phyloP scores from a whole-genome alignment of 208 protist species.

The Wallacemonas collosoma region DNA sequence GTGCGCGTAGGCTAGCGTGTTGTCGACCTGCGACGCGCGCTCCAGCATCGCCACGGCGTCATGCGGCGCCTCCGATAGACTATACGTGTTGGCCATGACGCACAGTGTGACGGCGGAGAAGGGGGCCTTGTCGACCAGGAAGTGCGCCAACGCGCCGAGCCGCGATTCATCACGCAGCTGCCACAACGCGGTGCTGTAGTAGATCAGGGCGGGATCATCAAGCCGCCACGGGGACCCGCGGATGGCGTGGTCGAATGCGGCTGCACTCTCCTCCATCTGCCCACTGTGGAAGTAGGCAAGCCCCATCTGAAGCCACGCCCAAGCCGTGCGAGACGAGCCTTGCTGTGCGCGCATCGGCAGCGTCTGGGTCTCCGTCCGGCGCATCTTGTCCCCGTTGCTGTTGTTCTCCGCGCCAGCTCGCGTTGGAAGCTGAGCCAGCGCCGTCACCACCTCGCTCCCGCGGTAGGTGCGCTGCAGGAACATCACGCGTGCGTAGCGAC shows the following conservation, averaged over 20 bases:
- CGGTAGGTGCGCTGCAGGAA: slow-evolving; percentile 41
- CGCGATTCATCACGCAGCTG: slow-evolving; percentile 86
- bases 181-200: slow-evolving; percentile 97
- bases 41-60: slow-evolving; percentile 95
- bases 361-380: too few species aligned
- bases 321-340: slow-evolving; percentile 8
- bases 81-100: slow-evolving; percentile 95
- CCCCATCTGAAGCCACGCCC: slow-evolving; percentile 57
- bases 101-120: slow-evolving; percentile 86
- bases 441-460: slow-evolving; percentile 29
- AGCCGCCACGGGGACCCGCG: slow-evolving; percentile 60
- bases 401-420: not conserved
- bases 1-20: slow-evolving; percentile 91
- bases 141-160: slow-evolving; percentile 89
- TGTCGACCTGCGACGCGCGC: slow-evolving; percentile 89
- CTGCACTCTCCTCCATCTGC: slow-evolving; percentile 56
- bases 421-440: slow-evolving; percentile 15
- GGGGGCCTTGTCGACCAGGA: slow-evolving; percentile 87
- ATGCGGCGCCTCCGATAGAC: slow-evolving; percentile 93
- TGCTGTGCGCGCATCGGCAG: too few species aligned
- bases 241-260: slow-evolving; percentile 52
- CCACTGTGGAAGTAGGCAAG: slow-evolving; percentile 80
- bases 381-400: too few species aligned
- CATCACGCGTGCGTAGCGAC: slow-evolving; percentile 28
- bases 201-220: slow-evolving; percentile 60